Percentiles rank a stretch among this genome's conserved stretches.
These are phyloP conservation scores for Centrapalus pauciflorus DNA, from an alignment of 129 eudicot genomes.

Conservation along the genomic window DNA sequence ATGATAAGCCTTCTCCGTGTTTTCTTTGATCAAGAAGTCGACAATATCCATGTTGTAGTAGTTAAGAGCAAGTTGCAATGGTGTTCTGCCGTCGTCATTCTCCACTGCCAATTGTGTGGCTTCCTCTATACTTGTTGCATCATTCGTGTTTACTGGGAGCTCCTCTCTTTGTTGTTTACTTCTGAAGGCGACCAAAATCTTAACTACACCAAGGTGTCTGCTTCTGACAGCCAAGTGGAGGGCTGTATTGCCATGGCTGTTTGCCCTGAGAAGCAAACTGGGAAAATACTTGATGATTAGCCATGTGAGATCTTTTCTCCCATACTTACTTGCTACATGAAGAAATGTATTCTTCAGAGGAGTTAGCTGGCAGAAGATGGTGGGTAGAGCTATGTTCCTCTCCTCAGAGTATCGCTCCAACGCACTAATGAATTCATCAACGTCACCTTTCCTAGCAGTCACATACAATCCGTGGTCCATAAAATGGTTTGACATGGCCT, in stretches of 20 bases:
- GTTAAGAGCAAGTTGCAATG: slow-evolving; percentile 25
- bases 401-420: not conserved
- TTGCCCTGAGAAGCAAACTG: not conserved
- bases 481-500: too few relatives aligned
- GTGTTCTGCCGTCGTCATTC: slow-evolving; percentile 22
- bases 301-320: not conserved
- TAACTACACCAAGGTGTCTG: not conserved
- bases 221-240: slow-evolving; percentile 28
- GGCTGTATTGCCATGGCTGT: slow-evolving; percentile 18
- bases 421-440: not conserved
- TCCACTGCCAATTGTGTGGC: not conserved
- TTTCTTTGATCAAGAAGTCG: not conserved
- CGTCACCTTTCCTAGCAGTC: not conserved
- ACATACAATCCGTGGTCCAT: not conserved
- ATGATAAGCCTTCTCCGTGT: too few relatives aligned
- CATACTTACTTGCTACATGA: not conserved
- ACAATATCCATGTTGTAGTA: not conserved
- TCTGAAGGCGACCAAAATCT: not conserved
- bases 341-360: not conserved
- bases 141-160: too few relatives aligned
- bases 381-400: not conserved
- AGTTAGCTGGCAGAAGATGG: not conserved
- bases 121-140: too few relatives aligned
- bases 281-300: not conserved
- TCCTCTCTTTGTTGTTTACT: not conserved